Evolutionary conservation across 768 basidiomycete species (phyloP).

Genomic region (Lyophyllum semitale): DNA sequence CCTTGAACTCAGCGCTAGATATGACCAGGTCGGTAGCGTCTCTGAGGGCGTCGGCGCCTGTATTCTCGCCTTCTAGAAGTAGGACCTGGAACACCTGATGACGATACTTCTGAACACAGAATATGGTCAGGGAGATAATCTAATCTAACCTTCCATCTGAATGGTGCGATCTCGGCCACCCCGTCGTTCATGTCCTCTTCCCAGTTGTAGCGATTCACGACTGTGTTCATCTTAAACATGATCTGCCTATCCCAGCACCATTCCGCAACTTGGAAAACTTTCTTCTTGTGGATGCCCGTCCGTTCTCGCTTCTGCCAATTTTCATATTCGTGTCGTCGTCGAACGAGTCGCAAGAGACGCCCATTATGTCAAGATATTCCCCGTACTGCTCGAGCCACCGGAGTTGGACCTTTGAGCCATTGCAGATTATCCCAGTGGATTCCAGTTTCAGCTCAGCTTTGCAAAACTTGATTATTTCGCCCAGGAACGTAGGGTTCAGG

Average conservation of each 20-base stretch:
- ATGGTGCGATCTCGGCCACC: conserved; percentile 17
- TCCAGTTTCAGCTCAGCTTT: conserved; percentile 1
- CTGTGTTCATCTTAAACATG: conserved; percentile 22
- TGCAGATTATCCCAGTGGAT: conserved; percentile 1
- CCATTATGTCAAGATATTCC: conserved; percentile 17
- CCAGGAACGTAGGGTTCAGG: conserved; percentile 5
- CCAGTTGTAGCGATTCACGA: conserved; percentile 19
- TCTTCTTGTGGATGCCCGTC: conserved; percentile 7
- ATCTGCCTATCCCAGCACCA: conserved; percentile 17
- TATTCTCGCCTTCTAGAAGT: conserved; percentile 2
- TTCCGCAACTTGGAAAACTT: conserved; percentile 16
- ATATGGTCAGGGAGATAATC: neutral
- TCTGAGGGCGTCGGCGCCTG: neutral
- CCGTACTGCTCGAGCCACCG: conserved; percentile 1
- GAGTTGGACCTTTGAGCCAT: conserved; percentile 3
- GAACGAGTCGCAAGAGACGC: conserved; percentile 25
- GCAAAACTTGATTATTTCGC: conserved; percentile 4
- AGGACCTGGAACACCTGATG: conserved; percentile 1
- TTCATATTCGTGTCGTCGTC: conserved; percentile 20
- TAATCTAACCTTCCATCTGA: conserved; percentile 15
- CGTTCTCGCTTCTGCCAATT: conserved; percentile 18
- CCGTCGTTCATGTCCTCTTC: conserved; percentile 19
- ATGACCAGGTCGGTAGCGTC: neutral
- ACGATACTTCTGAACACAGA: neutral
- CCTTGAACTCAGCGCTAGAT: neutral